Percentiles rank a stretch among this genome's conserved stretches.
phyloP scores from a whole-genome alignment of 2,329 filamentous ascomycete genomes.

The Amesomyces nigricolor region DNA sequence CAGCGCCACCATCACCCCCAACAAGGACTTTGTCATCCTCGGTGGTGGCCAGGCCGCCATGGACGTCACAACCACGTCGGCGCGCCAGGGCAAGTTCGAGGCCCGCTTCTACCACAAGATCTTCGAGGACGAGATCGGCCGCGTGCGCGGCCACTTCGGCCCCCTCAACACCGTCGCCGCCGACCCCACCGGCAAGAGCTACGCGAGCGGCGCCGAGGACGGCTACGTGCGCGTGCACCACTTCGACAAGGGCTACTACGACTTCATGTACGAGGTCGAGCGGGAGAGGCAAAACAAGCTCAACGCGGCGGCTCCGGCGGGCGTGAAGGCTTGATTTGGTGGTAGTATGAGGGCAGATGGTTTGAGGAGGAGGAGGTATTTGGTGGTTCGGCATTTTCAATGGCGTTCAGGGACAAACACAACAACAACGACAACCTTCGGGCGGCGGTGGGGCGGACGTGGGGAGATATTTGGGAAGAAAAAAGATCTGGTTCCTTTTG shows the following conservation, averaged over 20 bases:
- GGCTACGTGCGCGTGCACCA: constrained; percentile 97
- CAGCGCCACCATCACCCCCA: constrained; percentile 86
- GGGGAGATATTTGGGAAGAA: constrained; percentile 6
- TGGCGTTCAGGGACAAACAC: constrained; percentile 18
- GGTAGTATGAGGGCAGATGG: too few relatives aligned
- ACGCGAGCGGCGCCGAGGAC: constrained; percentile 94
- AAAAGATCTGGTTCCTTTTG: constrained; percentile 12
- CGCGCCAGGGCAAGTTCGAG: constrained; percentile 97
- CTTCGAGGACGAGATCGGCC: constrained; percentile 97
- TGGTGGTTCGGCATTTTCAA: constrained; percentile 19
- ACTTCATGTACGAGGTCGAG: constrained; percentile 98
- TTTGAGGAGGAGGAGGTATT: background rate
- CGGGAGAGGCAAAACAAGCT: constrained; percentile 60
- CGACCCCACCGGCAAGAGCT: constrained; percentile 84
- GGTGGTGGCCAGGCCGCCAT: constrained; percentile 97
- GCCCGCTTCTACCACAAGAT: constrained; percentile 99
- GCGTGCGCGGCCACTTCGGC: constrained; percentile 95
- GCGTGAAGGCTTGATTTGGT: constrained; percentile 38
- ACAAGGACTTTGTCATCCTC: constrained; percentile 97
- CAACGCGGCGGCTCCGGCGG: constrained; percentile 18
- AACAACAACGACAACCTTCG: background rate
- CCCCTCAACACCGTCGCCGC: constrained; percentile 81
- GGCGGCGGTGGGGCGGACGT: constrained; percentile 8
- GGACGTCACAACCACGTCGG: constrained; percentile 93
- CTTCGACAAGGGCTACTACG: constrained; percentile 98